phyloP scores from a whole-genome alignment of 2,329 filamentous ascomycete species.

The Dactylellina parvicollis region DNA sequence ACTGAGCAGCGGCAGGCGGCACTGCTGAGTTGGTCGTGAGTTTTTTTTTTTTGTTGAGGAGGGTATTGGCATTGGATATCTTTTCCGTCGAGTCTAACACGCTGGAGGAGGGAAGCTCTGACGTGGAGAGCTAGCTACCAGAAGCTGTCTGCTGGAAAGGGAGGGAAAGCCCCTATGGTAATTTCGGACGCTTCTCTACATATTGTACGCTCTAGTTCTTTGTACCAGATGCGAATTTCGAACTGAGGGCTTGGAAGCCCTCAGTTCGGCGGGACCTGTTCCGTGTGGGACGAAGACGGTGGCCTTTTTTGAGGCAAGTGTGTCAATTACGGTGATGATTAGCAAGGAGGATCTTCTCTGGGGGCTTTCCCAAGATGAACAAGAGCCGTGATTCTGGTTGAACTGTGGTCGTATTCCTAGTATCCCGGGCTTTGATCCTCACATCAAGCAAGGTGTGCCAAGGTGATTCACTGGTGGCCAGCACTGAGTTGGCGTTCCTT shows the following conservation, averaged over 20 bases:
- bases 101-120: constrained; percentile 33
- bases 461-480: constrained; percentile 11
- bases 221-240: too few species aligned
- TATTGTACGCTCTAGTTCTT: too few species aligned
- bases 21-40: constrained; percentile 39
- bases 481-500: constrained; percentile 43
- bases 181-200: too few species aligned
- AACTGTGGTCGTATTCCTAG: constrained; percentile 31
- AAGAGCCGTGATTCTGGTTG: too few species aligned
- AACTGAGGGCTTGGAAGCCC: constrained; percentile 4
- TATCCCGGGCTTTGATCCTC: constrained; percentile 23
- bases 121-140: constrained; percentile 37
- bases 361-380: constrained; percentile 25
- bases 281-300: constrained; percentile 42
- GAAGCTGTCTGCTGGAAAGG: not conserved
- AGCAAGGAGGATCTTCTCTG: constrained; percentile 39
- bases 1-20: constrained; percentile 19
- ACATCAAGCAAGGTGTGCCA: constrained; percentile 17
- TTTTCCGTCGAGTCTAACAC: constrained; percentile 21
- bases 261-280: constrained; percentile 47
- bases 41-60: constrained; percentile 29
- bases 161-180: not conserved
- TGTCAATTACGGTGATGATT: constrained; percentile 22
- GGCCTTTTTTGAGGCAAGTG: constrained; percentile 22
- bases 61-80: constrained; percentile 19